Evolutionary conservation across 1,284 basidiomycete genomes (phyloP), one percentile per base, ranked within the genome.

Genomic region (Ganoderma sp.): DNA sequence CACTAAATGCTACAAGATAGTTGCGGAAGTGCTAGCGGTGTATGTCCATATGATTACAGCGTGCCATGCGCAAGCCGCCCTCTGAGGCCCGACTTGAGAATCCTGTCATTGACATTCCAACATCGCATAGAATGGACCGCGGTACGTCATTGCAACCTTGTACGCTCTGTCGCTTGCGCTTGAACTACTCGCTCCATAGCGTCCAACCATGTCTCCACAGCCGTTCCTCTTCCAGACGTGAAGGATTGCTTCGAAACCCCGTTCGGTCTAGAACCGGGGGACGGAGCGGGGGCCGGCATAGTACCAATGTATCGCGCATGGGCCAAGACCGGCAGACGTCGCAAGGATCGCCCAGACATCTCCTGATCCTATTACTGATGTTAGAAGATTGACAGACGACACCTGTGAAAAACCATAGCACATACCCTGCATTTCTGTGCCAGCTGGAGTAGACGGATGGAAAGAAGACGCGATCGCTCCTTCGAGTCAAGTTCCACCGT

Each of bases 261-360:
- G 58, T 74, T 73, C 42, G 58, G 41, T 28, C 58, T 28, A 68
- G 61, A 4, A 67, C 65, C 5, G 61, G 25, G 17, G 58, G 39
- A 17, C 9, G 71, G 65, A 0, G 71, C 60, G 17, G 73, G 57
- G 28, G 69, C 69, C 17, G 79, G 74, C 2, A 86, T 84, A 19
- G 84, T 79, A 19, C 88, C 87, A 62, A 97, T 90, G 77, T 96
- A 91, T 3, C 89, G 85, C 2, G 96, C 93, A 68, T 98, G 90
- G 1, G 97, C 95, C 41, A 99, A 86, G 37, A 99, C 93, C 1
- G 97, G 97, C 22, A 99, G 84, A 10, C 95, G 88, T 15, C 97
- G 88, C 8, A 99, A 84, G 3, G 95, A 91, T 59, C 97, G 89
- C 19, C 97, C 97, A 10, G 97, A 98, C 82, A 97, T 88, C n/a